Base-by-base conservation (phyloP, 208 protist genomes). In the Wallacemonas sp. region DNA sequence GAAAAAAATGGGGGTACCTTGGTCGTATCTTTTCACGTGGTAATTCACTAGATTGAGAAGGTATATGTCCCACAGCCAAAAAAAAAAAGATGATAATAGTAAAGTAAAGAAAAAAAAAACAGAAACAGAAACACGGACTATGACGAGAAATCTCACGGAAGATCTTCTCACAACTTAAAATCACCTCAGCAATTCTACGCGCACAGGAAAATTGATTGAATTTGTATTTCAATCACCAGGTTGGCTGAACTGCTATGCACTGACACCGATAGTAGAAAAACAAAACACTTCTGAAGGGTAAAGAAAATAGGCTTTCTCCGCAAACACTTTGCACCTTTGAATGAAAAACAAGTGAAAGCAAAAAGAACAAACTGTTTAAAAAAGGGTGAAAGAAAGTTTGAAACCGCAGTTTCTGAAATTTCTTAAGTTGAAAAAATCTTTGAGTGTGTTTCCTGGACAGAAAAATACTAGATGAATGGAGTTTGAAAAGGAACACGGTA, bases 51-150 rank as follows among this genome's bases (percentile, higher is more conserved):
- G 42, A 41, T 41, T 41, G 36, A 46, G 42, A 46, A 19, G 4
- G 42, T 8, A 46, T 17, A n/a, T 26, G 24, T 49, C 24, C n/a
- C 9, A 49, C 42, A 12, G 15, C 8, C 9, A 21, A 26, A n/a
- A 49, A 49, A 49, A 17, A 14, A 14, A 41, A 41, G 36, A 41
- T 17, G 14, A 41, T 14, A 41, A 41, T 17, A 41, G 36, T 41
- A 41, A 41, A 41, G 14, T 17, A 14, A 41, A 41, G 22, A 46
- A 8, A 19, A 6, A 54, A 1, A 54, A 54, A 1, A 31, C 9
- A 31, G 31, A 54, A 31, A 30, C 36, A 14, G 36, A 41, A 41
- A 41, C 36, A 41, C 36, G n/a, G 46, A 54, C 46, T 54, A 54
- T 54, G 46, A 54, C 21, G 46, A 54, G 46, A 21, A 31, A 54